Evolutionary conservation across 2,329 filamentous ascomycete species (phyloP).

Genomic region (Colletotrichum theobromicola): DNA sequence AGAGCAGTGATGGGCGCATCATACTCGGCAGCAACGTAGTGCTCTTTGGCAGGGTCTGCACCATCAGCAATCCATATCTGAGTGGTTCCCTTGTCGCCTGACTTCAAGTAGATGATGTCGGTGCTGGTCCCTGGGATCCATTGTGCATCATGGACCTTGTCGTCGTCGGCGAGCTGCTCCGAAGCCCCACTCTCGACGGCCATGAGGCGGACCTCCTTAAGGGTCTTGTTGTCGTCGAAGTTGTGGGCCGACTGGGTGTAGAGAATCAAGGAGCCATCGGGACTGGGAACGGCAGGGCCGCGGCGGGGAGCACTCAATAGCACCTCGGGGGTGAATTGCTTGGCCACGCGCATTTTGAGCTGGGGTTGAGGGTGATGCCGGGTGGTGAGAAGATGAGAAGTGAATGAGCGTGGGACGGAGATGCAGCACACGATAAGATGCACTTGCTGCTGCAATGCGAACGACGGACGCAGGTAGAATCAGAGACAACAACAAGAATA

Average conservation of each 20-base stretch:
- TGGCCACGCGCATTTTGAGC: slow-evolving; percentile 23
- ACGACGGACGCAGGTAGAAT: neutral
- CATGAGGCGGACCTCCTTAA: slow-evolving; percentile 38
- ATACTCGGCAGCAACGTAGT: slow-evolving; percentile 33
- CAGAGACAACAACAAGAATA: neutral
- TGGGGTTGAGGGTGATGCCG: neutral
- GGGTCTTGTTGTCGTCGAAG: slow-evolving; percentile 34
- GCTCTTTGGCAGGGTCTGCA: slow-evolving; percentile 22
- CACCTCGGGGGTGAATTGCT: slow-evolving; percentile 34
- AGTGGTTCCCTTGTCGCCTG: slow-evolving; percentile 32
- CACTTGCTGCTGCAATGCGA: neutral
- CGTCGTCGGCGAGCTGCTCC: slow-evolving; percentile 27
- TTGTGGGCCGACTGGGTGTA: slow-evolving; percentile 44
- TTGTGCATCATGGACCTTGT: slow-evolving; percentile 33
- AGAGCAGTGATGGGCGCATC: slow-evolving; percentile 35
- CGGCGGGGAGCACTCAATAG: slow-evolving; percentile 34
- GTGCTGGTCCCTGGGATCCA: slow-evolving; percentile 39
- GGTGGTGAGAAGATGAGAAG: neutral
- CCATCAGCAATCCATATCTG: slow-evolving; percentile 33
- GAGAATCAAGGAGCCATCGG: slow-evolving; percentile 44
- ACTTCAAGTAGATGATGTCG: slow-evolving; percentile 37
- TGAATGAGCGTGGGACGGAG: neutral
- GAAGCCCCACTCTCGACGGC: slow-evolving; percentile 34
- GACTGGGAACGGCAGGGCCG: slow-evolving; percentile 41
- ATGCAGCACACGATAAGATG: neutral